Percentiles rank a stretch among this genome's conserved stretches.
Evolutionary conservation across 2,329 filamentous ascomycete genomes (phyloP).

Genomic region (Apiospora marii): DNA sequence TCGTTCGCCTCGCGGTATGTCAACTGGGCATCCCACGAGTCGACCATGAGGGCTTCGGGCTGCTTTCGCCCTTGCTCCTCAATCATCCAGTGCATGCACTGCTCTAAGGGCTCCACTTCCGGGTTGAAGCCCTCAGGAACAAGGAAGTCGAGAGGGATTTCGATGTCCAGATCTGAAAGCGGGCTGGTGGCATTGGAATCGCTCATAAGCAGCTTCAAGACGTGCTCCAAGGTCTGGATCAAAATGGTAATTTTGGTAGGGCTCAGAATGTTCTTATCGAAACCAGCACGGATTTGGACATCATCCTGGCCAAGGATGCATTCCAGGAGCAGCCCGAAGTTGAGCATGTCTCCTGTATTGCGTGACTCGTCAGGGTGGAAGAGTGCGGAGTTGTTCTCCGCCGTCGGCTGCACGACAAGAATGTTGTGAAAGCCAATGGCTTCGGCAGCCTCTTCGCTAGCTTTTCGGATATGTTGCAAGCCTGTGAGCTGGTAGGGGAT

Average conservation of each 20-base stretch:
- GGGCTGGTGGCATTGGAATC: not conserved
- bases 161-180: conserved; percentile 26
- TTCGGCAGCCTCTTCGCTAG: not conserved
- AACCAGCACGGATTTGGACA: conserved; percentile 24
- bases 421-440: conserved; percentile 17
- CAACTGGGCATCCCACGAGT: conserved; percentile 5
- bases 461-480: not conserved
- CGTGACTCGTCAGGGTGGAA: not conserved
- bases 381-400: not conserved
- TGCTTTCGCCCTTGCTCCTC: not conserved
- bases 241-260: conserved; percentile 23
- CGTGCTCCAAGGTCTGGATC: conserved; percentile 25
- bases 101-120: conserved; percentile 17
- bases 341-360: conserved; percentile 11
- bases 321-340: conserved; percentile 24
- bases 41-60: conserved; percentile 3
- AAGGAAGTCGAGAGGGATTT: conserved; percentile 22
- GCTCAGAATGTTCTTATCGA: conserved; percentile 23
- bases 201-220: conserved; percentile 29
- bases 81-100: conserved; percentile 26
- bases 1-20: conserved; percentile 35
- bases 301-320: conserved; percentile 15
- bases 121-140: conserved; percentile 23
- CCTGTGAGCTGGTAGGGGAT: conserved; percentile 52
- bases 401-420: conserved; percentile 2